phyloP scores from a whole-genome alignment of 2,329 filamentous ascomycete species.

The Apiospora hydei region DNA sequence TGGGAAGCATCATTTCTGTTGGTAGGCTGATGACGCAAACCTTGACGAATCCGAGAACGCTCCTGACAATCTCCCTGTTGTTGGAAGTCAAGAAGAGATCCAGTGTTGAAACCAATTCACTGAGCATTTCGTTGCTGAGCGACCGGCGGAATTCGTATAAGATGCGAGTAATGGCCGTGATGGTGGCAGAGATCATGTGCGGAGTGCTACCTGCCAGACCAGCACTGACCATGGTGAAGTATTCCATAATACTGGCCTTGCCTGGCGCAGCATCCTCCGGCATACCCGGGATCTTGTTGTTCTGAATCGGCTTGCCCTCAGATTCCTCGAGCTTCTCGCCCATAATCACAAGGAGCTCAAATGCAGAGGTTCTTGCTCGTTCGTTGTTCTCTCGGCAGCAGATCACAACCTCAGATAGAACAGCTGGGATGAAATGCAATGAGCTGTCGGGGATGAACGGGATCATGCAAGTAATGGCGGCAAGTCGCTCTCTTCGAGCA shows the following conservation, averaged over 20 bases:
- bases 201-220: slow-evolving; percentile 91
- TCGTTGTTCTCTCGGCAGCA: slow-evolving; percentile 98
- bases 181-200: slow-evolving; percentile 97
- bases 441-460: slow-evolving; percentile 78
- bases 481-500: slow-evolving; percentile 83
- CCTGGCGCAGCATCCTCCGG: slow-evolving; percentile 78
- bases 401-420: slow-evolving; percentile 93
- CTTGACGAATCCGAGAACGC: slow-evolving; percentile 95
- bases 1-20: slow-evolving; percentile 77
- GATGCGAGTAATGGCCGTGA: slow-evolving; percentile 91
- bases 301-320: slow-evolving; percentile 78
- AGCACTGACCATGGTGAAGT: slow-evolving; percentile 97
- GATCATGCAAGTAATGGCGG: slow-evolving; percentile 82
- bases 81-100: slow-evolving; percentile 95
- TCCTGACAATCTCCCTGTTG: slow-evolving; percentile 95
- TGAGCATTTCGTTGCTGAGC: slow-evolving; percentile 73
- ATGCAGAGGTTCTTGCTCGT: slow-evolving; percentile 86
- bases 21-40: slow-evolving; percentile 90
- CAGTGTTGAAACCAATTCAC: slow-evolving; percentile 91
- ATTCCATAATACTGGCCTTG: slow-evolving; percentile 87
- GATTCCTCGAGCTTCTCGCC: slow-evolving; percentile 76
- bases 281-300: slow-evolving; percentile 89
- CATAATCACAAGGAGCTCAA: slow-evolving; percentile 88
- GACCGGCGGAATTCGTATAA: slow-evolving; percentile 86
- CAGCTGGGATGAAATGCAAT: slow-evolving; percentile 90